phyloP scores from a whole-genome alignment of 2,329 filamentous ascomycete species.

The Colletotrichum sansevieriae region DNA sequence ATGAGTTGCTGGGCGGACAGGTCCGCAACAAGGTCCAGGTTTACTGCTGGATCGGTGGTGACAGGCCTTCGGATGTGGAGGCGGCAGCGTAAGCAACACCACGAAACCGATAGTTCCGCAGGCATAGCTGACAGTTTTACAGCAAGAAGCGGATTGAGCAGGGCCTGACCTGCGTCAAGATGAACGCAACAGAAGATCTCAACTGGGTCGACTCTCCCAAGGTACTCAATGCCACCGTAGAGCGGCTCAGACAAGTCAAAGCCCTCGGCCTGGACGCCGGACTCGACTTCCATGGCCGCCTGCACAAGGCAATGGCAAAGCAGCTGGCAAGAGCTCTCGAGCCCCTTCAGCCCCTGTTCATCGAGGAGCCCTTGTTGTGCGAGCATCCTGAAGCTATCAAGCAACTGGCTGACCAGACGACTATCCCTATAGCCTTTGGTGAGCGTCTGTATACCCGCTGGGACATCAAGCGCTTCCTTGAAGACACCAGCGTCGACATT shows the following conservation, averaged over 20 bases:
- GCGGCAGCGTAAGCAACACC: slow-evolving; percentile 61
- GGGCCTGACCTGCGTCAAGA: slow-evolving; percentile 73
- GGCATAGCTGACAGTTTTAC: background rate
- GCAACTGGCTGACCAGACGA: slow-evolving; percentile 66
- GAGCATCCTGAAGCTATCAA: slow-evolving; percentile 72
- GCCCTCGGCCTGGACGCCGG: slow-evolving; percentile 73
- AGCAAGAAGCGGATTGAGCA: slow-evolving; percentile 66
- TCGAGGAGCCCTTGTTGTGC: slow-evolving; percentile 75
- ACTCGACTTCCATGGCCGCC: slow-evolving; percentile 77
- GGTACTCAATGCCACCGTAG: slow-evolving; percentile 67
- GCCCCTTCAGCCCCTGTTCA: slow-evolving; percentile 73
- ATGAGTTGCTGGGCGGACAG: slow-evolving; percentile 76
- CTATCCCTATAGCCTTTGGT: slow-evolving; percentile 73
- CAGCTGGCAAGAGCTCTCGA: slow-evolving; percentile 74
- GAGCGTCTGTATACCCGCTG: slow-evolving; percentile 75
- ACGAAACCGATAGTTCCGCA: rapidly evolving
- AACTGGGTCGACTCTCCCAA: slow-evolving; percentile 76
- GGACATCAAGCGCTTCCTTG: slow-evolving; percentile 75
- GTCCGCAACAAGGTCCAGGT: slow-evolving; percentile 73
- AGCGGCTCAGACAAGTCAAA: slow-evolving; percentile 73
- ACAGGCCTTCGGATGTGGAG: slow-evolving; percentile 73
- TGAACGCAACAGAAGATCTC: slow-evolving; percentile 78
- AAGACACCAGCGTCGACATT: slow-evolving; percentile 72
- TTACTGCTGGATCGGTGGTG: slow-evolving; percentile 79
- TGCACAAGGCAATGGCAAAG: slow-evolving; percentile 79